Evolutionary conservation across 257 asterid species (phyloP).

Genomic region (Solanum sparsipilum): DNA sequence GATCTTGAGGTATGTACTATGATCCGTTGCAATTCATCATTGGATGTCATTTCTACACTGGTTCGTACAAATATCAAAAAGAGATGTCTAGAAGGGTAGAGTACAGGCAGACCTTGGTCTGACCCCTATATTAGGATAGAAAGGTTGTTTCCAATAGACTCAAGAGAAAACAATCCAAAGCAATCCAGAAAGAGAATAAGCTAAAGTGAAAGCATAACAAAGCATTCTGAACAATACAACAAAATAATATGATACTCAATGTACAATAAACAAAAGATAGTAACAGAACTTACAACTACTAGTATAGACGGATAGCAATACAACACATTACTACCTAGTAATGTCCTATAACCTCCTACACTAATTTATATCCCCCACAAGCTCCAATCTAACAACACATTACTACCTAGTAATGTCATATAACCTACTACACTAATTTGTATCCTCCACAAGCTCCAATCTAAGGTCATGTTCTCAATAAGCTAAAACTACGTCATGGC

Average conservation of each 20-base stretch:
- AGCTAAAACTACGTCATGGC: not conserved
- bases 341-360: not conserved
- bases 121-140: not conserved
- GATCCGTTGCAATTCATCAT: conserved; percentile 20
- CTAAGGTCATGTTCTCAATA: not conserved
- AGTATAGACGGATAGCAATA: not conserved
- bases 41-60: conserved; percentile 20
- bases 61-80: not conserved
- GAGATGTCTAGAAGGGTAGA: not conserved
- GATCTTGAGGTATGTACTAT: conserved; percentile 2
- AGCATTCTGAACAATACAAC: not conserved
- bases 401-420: not conserved
- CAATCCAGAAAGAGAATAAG: not conserved
- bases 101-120: not conserved
- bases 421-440: not conserved
- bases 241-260: not conserved
- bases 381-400: not conserved
- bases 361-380: too few species aligned
- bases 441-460: not conserved
- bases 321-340: not conserved
- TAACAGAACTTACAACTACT: not conserved
- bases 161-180: not conserved
- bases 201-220: not conserved
- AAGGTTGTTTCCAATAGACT: not conserved
- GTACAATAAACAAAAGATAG: not conserved